Conservation (phyloP, 1,139 yeast species). For the Suhomyces maxii region DNA sequence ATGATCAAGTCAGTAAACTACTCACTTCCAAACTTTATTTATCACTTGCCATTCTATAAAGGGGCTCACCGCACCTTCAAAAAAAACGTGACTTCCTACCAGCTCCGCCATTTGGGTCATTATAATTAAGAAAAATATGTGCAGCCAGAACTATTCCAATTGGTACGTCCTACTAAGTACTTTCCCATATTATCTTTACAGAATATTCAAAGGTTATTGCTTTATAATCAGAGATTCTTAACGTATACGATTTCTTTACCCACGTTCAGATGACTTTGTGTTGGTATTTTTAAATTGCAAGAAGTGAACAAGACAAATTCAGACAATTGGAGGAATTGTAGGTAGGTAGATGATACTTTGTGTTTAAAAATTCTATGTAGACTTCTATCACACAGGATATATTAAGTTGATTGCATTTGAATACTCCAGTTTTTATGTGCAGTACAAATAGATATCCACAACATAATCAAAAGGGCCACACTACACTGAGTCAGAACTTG, state of each 20-base stretch:
- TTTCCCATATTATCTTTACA: neutral
- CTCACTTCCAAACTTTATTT: neutral
- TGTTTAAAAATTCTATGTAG: neutral
- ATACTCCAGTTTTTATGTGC: neutral
- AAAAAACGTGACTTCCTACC: constrained; percentile 10
- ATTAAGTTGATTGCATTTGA: too few relatives aligned
- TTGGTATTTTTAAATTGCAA: too few relatives aligned
- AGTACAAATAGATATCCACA: neutral
- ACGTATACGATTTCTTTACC: too few relatives aligned
- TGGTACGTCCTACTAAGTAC: too few relatives aligned
- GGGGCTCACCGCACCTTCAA: constrained; percentile 6
- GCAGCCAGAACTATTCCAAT: neutral
- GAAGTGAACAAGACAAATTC: too few relatives aligned
- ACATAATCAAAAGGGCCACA: too few relatives aligned
- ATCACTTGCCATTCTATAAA: constrained; percentile 1
- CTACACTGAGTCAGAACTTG: neutral
- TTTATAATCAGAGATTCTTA: too few relatives aligned
- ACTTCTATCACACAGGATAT: neutral
- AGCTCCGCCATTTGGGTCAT: constrained; percentile 3
- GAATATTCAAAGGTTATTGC: too few relatives aligned
- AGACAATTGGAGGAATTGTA: too few relatives aligned
- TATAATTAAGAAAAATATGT: too few relatives aligned
- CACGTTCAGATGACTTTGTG: too few relatives aligned
- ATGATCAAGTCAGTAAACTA: neutral
- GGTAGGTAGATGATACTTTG: too few relatives aligned